A percentile compares a stretch with the other conserved stretches of the same genome.
phyloP scores from a whole-genome alignment of 2,329 filamentous ascomycete genomes.

The Parascedosporium putredinis region DNA sequence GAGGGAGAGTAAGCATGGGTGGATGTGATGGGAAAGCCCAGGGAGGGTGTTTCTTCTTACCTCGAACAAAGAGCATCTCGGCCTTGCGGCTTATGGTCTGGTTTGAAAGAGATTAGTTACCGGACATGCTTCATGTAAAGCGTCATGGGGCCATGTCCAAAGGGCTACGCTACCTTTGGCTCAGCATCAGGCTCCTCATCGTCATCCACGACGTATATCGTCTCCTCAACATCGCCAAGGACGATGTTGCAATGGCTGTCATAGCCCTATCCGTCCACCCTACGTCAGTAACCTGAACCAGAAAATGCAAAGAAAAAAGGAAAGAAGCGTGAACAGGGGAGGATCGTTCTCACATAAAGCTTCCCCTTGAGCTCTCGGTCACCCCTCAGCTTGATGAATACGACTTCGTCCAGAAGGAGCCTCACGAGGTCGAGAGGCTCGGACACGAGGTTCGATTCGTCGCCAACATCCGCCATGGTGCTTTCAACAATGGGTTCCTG shows the following conservation, averaged over 20 bases:
- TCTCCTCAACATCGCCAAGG: slow-evolving; percentile 93
- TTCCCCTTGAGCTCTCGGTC: slow-evolving; percentile 92
- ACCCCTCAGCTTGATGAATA: slow-evolving; percentile 93
- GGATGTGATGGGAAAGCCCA: not conserved
- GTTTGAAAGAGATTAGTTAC: not conserved
- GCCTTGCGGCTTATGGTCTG: slow-evolving; percentile 93
- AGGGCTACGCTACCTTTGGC: slow-evolving; percentile 49
- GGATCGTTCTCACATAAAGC: slow-evolving; percentile 61
- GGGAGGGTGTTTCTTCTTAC: slow-evolving; percentile 47
- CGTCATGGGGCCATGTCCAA: no score
- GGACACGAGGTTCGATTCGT: slow-evolving; percentile 61
- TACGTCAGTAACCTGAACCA: not conserved
- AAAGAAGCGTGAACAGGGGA: no score
- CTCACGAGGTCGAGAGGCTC: slow-evolving; percentile 95
- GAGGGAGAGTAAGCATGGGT: not conserved
- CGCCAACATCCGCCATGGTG: slow-evolving; percentile 74
- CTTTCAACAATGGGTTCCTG: not conserved
- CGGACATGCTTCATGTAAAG: no score
- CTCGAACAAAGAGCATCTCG: slow-evolving; percentile 97
- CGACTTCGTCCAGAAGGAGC: slow-evolving; percentile 86
- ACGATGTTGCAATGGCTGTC: slow-evolving; percentile 98
- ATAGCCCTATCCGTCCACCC: slow-evolving; percentile 61
- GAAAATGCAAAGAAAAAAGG: not conserved
- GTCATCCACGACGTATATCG: slow-evolving; percentile 66
- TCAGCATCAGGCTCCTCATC: slow-evolving; percentile 28